A percentile compares a stretch with the other conserved stretches of the same genome.
Evolutionary conservation across 78 protist genomes (phyloP).

Genomic region (Carpediemonas membranifera): DNA sequence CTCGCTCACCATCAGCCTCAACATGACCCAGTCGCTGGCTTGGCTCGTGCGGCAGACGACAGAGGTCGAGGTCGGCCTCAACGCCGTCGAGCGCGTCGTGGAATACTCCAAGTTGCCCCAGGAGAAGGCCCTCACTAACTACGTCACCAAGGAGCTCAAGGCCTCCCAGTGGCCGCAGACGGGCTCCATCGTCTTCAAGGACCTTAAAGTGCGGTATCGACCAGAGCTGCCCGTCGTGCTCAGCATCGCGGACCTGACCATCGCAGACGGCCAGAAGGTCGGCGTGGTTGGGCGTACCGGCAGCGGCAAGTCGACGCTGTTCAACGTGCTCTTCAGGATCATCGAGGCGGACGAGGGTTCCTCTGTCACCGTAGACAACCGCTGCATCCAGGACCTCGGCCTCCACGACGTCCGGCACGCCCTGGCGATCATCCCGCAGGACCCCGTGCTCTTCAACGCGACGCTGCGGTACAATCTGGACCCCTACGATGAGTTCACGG

Average conservation of each 20-base stretch:
- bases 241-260: background rate
- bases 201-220: background rate
- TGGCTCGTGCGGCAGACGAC: background rate
- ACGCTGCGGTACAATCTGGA: slow-evolving; percentile 25
- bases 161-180: background rate
- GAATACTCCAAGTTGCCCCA: background rate
- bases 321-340: slow-evolving; percentile 6
- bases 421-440: slow-evolving; percentile 45
- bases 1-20: background rate
- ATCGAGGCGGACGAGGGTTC: slow-evolving; percentile 8
- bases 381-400: slow-evolving; percentile 7
- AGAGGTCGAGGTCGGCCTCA: background rate
- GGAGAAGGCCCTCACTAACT: background rate
- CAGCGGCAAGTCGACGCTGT: slow-evolving; percentile 7
- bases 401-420: slow-evolving; percentile 4
- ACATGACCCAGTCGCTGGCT: slow-evolving; percentile 1
- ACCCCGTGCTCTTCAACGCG: slow-evolving; percentile 18
- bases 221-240: background rate
- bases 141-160: too few relatives aligned
- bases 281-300: slow-evolving; percentile 32
- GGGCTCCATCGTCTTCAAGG: background rate
- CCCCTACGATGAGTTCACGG: background rate
- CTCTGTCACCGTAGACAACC: slow-evolving; percentile 3
- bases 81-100: slow-evolving; percentile 4
- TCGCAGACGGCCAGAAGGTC: background rate